Evolutionary conservation across 345 rosid genomes (phyloP).

Genomic region (thale cress (Arabidopsis thaliana)): DNA sequence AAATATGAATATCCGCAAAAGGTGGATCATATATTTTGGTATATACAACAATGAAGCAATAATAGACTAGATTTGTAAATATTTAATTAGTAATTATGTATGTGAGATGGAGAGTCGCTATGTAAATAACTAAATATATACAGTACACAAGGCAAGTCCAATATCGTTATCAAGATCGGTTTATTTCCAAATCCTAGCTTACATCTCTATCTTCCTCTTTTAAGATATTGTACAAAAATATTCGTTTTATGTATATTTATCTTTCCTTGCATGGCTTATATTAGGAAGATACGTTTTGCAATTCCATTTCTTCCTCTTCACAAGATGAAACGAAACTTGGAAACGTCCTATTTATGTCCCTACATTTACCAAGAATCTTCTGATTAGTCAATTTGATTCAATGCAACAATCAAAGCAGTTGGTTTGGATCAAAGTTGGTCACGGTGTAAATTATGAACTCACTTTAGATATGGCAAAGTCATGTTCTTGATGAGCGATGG

Average conservation of each 20-base stretch:
- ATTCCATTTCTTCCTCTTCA: conserved; percentile 69
- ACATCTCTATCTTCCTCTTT: conserved; percentile 3
- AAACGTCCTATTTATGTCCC: conserved; percentile 83
- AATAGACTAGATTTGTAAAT: no score
- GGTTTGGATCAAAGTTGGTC: conserved; percentile 16
- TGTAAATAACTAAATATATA: background rate
- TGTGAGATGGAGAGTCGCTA: background rate
- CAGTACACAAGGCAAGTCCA: conserved; percentile 3
- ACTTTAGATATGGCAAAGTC: conserved; percentile 92
- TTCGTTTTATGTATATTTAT: background rate
- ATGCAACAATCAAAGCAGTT: background rate
- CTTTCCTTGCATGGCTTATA: background rate
- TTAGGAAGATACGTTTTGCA: conserved; percentile 37
- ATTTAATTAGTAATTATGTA: no score
- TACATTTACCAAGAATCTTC: conserved; percentile 38
- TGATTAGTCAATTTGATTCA: conserved; percentile 16
- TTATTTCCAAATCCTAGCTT: background rate
- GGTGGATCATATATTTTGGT: no score
- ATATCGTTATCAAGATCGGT: conserved; percentile 6
- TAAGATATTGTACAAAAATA: conserved; percentile 22
- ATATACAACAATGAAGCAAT: no score
- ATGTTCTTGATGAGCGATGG: conserved; percentile 92
- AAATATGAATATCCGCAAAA: no score
- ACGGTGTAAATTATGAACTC: conserved; percentile 28
- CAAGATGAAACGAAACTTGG: conserved; percentile 70